Evolutionary conservation across 306 rosid genomes (phyloP), one percentile per base, ranked within the genome.

Genomic region (Pachyrhizus erosus): DNA sequence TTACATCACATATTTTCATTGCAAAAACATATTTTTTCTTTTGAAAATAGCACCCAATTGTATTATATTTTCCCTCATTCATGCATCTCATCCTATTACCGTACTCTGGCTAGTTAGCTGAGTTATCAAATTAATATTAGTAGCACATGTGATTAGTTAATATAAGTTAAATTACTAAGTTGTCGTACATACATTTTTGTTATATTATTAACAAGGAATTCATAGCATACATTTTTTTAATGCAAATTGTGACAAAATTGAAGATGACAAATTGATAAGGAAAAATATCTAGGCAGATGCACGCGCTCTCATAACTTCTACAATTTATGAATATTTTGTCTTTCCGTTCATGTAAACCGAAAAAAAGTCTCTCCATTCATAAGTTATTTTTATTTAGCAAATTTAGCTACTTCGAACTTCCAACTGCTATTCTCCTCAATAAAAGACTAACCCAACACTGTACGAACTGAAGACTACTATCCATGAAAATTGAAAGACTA

Each of bases 351-450:
- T 26, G 39, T 27, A 54, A 27, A 54, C 61, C 27, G 0, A 54
- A 54, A 75, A 75, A 79, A 34, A 34, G 13, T 70, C 34, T 55
- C 54, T 33, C 34, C 48, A 3, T 48, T 46, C 46, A 7, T 17
- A 43, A 57, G 62, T 54, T 66, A 21, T 23, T 69, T 64, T 57
- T 18, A 9, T 71, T 10, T 20, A 72, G 46, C 51, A 18, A 80
- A 62, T 10, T 61, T 70, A 23, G 20, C 68, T 23, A 33, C 70
- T 21, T 74, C 15, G 46, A 78, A 68, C 61, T 70, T 49, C 68
- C 75, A 83, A 45, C 73, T 74, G 9, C 55, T 72, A 84, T 73
- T 64, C 27, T 45, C 55, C 45, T 26, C 61, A 75, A 37, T 75
- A 60, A 48, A 76, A 78, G 66, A 75, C 11, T 23, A 79, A 42